These are phyloP conservation scores for Sphenostylis stenocarpa DNA, from an alignment of 306 rosid species.

Conservation along the genomic window DNA sequence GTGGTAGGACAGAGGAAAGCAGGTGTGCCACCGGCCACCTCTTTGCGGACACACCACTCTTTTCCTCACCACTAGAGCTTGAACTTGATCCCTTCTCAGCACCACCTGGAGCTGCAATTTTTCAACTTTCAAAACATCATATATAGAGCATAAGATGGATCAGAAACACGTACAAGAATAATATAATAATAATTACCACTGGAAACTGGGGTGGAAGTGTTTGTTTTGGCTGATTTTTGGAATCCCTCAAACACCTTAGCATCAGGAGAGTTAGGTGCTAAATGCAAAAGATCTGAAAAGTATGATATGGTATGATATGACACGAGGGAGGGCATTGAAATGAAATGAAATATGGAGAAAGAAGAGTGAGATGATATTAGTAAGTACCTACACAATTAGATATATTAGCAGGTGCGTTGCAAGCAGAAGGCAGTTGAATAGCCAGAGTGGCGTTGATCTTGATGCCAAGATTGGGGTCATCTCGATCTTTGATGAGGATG, in stretches of 20 bases:
- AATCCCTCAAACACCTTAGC: conserved; percentile 66
- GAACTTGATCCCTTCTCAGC: conserved; percentile 38
- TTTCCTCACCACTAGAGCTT: conserved; percentile 34
- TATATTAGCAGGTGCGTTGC: conserved; percentile 63
- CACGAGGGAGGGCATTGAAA: not conserved
- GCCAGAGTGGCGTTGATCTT: conserved; percentile 73
- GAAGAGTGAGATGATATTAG: not conserved
- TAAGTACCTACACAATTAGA: conserved; percentile 61
- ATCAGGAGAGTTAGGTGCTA: conserved; percentile 63
- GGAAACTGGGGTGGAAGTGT: conserved; percentile 25
- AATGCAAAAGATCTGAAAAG: conserved; percentile 66
- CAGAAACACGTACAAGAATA: not conserved
- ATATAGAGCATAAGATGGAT: not conserved
- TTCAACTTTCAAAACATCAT: not conserved
- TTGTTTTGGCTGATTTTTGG: conserved; percentile 26
- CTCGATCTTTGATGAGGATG: conserved; percentile 66
- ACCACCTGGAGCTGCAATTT: conserved; percentile 13
- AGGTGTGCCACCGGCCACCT: conserved; percentile 27
- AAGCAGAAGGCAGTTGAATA: conserved; percentile 57
- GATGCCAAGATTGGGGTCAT: conserved; percentile 84
- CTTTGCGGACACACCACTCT: conserved; percentile 43
- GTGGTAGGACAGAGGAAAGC: conserved; percentile 37
- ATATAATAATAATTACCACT: conserved; percentile 36
- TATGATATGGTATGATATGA: not conserved
- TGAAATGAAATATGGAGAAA: not conserved